These are phyloP conservation scores for Hypholoma fasciculare DNA, from an alignment of 768 basidiomycete genomes.

Conservation along the genomic window DNA sequence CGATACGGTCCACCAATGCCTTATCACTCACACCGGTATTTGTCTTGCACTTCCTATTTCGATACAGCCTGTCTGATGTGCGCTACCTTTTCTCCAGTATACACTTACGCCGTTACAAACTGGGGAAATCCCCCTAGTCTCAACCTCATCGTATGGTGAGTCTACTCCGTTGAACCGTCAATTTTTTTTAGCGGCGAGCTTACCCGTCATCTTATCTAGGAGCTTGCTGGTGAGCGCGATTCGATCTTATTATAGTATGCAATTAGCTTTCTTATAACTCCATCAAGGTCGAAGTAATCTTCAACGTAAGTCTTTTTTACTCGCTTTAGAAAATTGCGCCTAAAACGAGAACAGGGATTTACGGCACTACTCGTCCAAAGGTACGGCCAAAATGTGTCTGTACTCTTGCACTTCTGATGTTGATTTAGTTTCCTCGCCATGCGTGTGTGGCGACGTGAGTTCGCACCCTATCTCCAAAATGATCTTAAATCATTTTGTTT, in stretches of 20 bases:
- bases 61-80: neutral
- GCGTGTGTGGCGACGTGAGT: constrained; percentile 29
- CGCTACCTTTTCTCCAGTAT: constrained; percentile 14
- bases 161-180: neutral
- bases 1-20: constrained; percentile 52
- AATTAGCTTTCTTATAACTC: neutral
- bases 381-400: constrained; percentile 1
- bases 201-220: constrained; percentile 9
- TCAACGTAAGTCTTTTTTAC: constrained; percentile 16
- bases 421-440: constrained; percentile 22
- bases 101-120: constrained; percentile 20
- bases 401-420: neutral
- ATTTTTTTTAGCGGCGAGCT: neutral
- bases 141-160: constrained; percentile 21
- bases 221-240: constrained; percentile 19
- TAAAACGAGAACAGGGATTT: constrained; percentile 16
- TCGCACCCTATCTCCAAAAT: neutral
- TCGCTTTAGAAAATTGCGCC: neutral
- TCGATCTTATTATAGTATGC: neutral
- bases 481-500: neutral
- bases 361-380: constrained; percentile 29
- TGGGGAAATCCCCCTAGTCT: constrained; percentile 21
- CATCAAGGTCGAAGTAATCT: constrained; percentile 24
- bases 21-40: constrained; percentile 53
- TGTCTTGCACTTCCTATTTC: neutral